Percentiles rank a stretch among this genome's conserved stretches.
phyloP scores from a whole-genome alignment of 2,329 filamentous ascomycete species.

The Seiridium cupressi region DNA sequence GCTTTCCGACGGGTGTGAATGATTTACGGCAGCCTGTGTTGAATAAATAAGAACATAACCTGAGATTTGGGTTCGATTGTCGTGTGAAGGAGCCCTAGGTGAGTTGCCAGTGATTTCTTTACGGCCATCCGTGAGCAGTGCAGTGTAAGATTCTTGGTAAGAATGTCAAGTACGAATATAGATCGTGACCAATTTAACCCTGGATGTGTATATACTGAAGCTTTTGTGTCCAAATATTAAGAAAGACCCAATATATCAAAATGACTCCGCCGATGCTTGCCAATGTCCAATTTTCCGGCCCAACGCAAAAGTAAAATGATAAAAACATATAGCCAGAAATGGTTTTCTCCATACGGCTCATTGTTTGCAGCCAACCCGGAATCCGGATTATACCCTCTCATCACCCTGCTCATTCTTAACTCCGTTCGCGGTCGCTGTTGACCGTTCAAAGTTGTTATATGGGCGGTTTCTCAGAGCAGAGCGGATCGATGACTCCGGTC shows the following conservation, averaged over 20 bases:
- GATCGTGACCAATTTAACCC: too few species aligned
- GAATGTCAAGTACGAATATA: too few species aligned
- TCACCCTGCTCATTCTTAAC: background rate
- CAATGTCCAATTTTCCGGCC: background rate
- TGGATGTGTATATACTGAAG: background rate
- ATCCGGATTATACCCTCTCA: background rate
- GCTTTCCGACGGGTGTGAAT: too few species aligned
- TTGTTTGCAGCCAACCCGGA: background rate
- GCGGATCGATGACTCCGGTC: conserved; percentile 25
- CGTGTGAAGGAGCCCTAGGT: too few species aligned
- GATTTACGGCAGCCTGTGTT: too few species aligned
- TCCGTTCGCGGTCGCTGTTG: background rate
- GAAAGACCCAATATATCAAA: background rate
- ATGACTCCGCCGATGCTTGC: background rate
- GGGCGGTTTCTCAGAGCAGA: conserved; percentile 24
- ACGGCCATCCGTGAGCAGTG: too few species aligned
- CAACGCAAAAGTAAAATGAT: background rate
- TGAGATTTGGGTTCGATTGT: too few species aligned
- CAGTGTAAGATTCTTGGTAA: too few species aligned
- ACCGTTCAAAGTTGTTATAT: conserved; percentile 7
- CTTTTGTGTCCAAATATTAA: background rate
- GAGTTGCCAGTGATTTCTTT: too few species aligned
- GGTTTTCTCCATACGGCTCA: too few species aligned
- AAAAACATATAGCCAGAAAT: background rate
- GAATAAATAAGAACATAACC: too few species aligned